phyloP scores from a whole-genome alignment of 129 eudicot genomes.

The Helichrysum umbraculigerum region DNA sequence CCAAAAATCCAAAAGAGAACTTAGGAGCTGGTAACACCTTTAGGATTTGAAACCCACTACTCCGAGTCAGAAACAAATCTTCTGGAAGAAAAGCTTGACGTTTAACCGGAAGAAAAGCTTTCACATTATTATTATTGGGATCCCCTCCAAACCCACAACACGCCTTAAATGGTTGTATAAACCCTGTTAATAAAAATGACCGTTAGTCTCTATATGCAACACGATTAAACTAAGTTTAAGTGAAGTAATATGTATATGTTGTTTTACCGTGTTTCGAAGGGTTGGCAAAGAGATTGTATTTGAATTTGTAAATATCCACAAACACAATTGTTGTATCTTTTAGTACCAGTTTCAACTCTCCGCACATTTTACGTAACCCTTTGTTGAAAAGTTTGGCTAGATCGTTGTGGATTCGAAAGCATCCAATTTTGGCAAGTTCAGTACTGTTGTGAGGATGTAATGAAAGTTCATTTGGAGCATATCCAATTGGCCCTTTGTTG shows the following conservation, averaged over 20 bases:
- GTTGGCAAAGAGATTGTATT: slow-evolving; percentile 43
- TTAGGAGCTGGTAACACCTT: too few species aligned
- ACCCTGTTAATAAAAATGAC: slow-evolving; percentile 25
- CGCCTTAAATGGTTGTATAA: slow-evolving; percentile 39
- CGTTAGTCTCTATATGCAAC: slow-evolving; percentile 6
- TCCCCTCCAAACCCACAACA: slow-evolving; percentile 47
- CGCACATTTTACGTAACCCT: slow-evolving; percentile 35
- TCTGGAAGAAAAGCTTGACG: too few species aligned
- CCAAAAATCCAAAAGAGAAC: too few species aligned
- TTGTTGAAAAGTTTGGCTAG: slow-evolving; percentile 30
- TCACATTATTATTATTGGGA: slow-evolving; percentile 44
- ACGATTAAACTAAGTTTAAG: neutral
- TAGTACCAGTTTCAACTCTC: slow-evolving; percentile 25
- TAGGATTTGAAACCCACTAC: too few species aligned
- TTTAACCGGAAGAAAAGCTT: too few species aligned
- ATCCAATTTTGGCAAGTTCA: slow-evolving; percentile 41
- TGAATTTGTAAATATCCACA: slow-evolving; percentile 44
- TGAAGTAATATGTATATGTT: neutral
- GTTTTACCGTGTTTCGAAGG: slow-evolving; percentile 38
- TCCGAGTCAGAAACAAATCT: too few species aligned
- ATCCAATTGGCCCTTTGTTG: slow-evolving; percentile 42
- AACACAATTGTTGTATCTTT: slow-evolving; percentile 37
- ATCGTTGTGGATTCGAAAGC: slow-evolving; percentile 41
- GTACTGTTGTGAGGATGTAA: slow-evolving; percentile 38
- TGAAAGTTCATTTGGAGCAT: slow-evolving; percentile 49